Evolutionary conservation across 2,329 filamentous ascomycete genomes (phyloP), one percentile per base, ranked within the genome.

Genomic region (Lachnellula arida): DNA sequence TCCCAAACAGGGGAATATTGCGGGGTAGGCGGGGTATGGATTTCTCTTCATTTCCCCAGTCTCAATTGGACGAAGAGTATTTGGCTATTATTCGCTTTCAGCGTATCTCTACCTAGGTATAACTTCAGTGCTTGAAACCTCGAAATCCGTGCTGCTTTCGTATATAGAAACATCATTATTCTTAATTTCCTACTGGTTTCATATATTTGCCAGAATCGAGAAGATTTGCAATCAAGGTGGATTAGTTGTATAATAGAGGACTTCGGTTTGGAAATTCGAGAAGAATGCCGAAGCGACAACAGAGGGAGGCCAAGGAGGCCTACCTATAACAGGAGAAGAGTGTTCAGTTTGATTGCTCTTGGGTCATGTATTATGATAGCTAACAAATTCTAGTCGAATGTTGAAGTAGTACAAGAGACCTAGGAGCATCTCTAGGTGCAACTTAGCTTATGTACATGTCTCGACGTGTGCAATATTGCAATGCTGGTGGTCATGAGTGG

Each of bases 161-260:
- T 76, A 1, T 76, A 70, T 55, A 0, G 73, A 64, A 0, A 67
- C 74, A 12, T 74, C 71, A 57, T 56, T 69, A 0, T 72, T 70
- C 34, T 65, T 73, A 3, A n/a, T n/a, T n/a, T n/a, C n/a, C n/a
- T n/a, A n/a, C 51, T 69, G 1, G 51, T 74, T 0, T 73, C 74
- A 0, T 84, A 72, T 69, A 67, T 73, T 12, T 82, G 0, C 80
- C 81, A 0, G 80, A 84, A 65, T 79, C 80, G 70, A 78, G 77
- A 66, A 76, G 76, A 5, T 68, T 76, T 15, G 75, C 68, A 2
- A 68, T 74, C 23, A 77, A 81, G 63, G 77, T 82, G 51, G 78
- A 81, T 63, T 58, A 48, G 56, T 39, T 58, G 32, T 59, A 57
- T 42, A 49, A 49, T n/a, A 57, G 57, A 51, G 39, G 37, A 46